Evolutionary conservation across 2,329 filamentous ascomycete species (phyloP), one percentile per base, ranked within the genome.

Genomic region (Zasmidium angulare): DNA sequence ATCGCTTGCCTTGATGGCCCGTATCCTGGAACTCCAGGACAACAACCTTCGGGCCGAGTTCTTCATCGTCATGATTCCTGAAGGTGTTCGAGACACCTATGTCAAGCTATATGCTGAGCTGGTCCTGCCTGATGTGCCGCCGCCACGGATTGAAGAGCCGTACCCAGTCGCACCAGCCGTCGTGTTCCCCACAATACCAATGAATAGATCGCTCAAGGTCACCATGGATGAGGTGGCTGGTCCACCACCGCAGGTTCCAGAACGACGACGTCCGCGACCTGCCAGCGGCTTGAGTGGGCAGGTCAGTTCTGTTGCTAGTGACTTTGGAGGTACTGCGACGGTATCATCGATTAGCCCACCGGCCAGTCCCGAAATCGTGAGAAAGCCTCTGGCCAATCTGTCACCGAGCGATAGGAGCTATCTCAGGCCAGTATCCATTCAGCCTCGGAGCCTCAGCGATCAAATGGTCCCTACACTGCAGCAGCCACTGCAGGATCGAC

Each of bases 1-100:
- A 53, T 71, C 70, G 17, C 62, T 66, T 50, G 68, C 68, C 12
- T 64, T 72, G 47, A 70, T 71, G 68, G 67, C 69, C 23, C 65
- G 68, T 40, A 69, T 72, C 46, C 67, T 50, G 10, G 24, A 56
- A n/a, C 53, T 64, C 7, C 54, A 55, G 46, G 51, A 57, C 17
- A 62, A 62, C 24, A 26, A 51, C 26, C 26, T 60, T n/a, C 48
- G 54, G n/a, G 55, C 59, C 1, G 56, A 60, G 23, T 56, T 60
- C 29, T 60, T 59, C 43, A 47, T 53, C 26, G 54, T 21, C 24
- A 64, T 62, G 46, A 60, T 64, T 17, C 62, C 62, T 1, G 56
- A 62, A 17, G 51, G n/a, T 12, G 31, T 55, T 1, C 55, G 62
- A 43, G 17, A 49, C 11, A 52, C 24, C 6, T 58, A 50, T 46